Evolutionary conservation across 805 yeast genomes (phyloP), one percentile per base, ranked within the genome.

Genomic region (Cyberlindnera euphorbiiphila): DNA sequence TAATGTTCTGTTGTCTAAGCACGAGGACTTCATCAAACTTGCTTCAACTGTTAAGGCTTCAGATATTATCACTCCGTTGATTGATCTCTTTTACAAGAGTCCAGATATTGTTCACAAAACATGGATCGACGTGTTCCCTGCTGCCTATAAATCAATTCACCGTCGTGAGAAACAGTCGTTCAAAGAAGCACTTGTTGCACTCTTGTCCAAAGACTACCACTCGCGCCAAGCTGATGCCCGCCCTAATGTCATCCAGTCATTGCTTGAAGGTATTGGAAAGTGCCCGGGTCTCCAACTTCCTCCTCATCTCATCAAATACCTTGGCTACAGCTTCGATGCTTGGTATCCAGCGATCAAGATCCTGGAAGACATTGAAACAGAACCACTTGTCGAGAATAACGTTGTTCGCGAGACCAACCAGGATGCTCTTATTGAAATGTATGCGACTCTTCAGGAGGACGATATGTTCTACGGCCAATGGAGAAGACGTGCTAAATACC

Each of bases 391-490:
- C 29, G 89, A 84, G 21, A 85, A 81, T 51, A 70, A 77, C 9
- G 81, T 81, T 42, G 85, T 91, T 12, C 72, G 81, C 18, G 96
- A 89, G 41, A 81, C 88, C 3, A 87, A 85, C 40, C 81, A 83
- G 44, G 98, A 93, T 62, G 96, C 98, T 0, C 62, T 93, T 29
- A 77, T 88, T 24, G 97, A 94, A 61, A 66, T 91, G 59, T 93
- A 91, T 53, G 81, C 95, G 5, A 77, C 83, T 8, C 63, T 93
- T 36, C 94, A 87, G 51, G 98, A 93, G 53, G 95, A 86, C 37
- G 98, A 93, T 53, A 85, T 91, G 89, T 93, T 89, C 58, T 93
- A 93, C 58, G 99, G 99, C 4, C 70, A 88, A 48, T 93, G 99
- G 99, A 78, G 98, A 64, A 74, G 98, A 59, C 74, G 97, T 41